Evolutionary conservation across 2,329 filamentous ascomycete genomes (phyloP), one percentile per base, ranked within the genome.

Genomic region (Calonectria pteridis): DNA sequence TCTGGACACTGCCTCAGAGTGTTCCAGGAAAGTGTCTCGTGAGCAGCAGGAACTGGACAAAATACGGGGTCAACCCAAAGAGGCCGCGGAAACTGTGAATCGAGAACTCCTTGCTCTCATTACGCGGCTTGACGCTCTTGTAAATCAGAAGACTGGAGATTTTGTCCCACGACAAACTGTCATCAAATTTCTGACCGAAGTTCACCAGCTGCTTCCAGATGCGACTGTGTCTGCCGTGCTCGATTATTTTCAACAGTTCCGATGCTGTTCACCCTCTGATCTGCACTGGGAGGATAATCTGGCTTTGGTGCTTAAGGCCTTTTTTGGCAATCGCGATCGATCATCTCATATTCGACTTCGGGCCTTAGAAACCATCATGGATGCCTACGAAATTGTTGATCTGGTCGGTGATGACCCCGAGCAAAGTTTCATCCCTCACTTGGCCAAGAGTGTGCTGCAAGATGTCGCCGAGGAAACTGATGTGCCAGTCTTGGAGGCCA

Each of bases 261-360:
- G 93, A 58, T 92, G 91, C 78, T 94, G 94, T 78, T 93, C 93
- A 55, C 94, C 94, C 3, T 94, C 93, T 0, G 93, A 94, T 77
- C 83, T 88, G 59, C 86, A 90, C 43, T 95, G 93, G 94, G 88
- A 93, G 74, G 84, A 88, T 3, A 93, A 94, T 67, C 86, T 93
- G 68, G 85, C 86, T 20, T 84, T 91, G 31, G 88, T 95, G 1
- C 82, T 94, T 20, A 86, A 89, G 26, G 88, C 89, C 1, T 93
- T 95, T 79, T 92, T 94, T 77, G 88, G 89, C 51, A 91, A 94
- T 78, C 87, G 87, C 37, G 85, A 83, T 14, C 90, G 93, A 53
- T 91, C 92, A 16, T 89, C 91, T 2, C 84, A 89, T 67, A 90
- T 94, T 66, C 90, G 94, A 31, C 85, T 93, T 3, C 87, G 89